Evolutionary conservation across 371 early-diverging fungal species (phyloP).

Genomic region (Conidiobolus incongruus): DNA sequence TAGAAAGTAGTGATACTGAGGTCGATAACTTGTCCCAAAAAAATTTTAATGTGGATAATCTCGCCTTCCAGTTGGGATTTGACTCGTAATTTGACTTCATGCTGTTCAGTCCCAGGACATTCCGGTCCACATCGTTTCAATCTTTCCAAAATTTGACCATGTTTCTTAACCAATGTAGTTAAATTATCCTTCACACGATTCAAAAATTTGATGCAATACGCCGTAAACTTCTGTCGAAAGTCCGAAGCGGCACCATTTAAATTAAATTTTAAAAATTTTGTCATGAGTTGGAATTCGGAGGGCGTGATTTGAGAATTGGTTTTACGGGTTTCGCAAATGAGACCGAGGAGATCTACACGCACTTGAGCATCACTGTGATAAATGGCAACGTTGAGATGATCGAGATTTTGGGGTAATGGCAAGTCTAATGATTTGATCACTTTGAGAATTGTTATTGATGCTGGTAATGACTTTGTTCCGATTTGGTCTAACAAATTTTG

Average conservation of each 20-base stretch:
- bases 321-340: slow-evolving; percentile 53
- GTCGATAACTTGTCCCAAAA: slow-evolving; percentile 7
- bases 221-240: slow-evolving; percentile 48
- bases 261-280: slow-evolving; percentile 33
- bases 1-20: slow-evolving; percentile 6
- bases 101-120: neutral
- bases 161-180: slow-evolving; percentile 5
- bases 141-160: neutral
- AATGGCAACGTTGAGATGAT: too few species aligned
- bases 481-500: too few species aligned
- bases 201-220: slow-evolving; percentile 27
- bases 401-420: too few species aligned
- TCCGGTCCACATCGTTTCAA: neutral
- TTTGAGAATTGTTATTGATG: too few species aligned
- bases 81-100: neutral
- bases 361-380: slow-evolving; percentile 41
- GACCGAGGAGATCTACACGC: slow-evolving; percentile 56
- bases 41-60: slow-evolving; percentile 8
- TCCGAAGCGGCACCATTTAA: slow-evolving; percentile 47
- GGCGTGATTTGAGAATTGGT: slow-evolving; percentile 27
- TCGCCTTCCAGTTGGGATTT: slow-evolving; percentile 6
- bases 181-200: slow-evolving; percentile 23
- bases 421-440: too few species aligned
- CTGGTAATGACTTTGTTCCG: too few species aligned
- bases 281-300: slow-evolving; percentile 27